A percentile compares a stretch with the other conserved stretches of the same genome.
Conservation (phyloP, 805 yeast species). For the Yarrowia yakushimensis region DNA sequence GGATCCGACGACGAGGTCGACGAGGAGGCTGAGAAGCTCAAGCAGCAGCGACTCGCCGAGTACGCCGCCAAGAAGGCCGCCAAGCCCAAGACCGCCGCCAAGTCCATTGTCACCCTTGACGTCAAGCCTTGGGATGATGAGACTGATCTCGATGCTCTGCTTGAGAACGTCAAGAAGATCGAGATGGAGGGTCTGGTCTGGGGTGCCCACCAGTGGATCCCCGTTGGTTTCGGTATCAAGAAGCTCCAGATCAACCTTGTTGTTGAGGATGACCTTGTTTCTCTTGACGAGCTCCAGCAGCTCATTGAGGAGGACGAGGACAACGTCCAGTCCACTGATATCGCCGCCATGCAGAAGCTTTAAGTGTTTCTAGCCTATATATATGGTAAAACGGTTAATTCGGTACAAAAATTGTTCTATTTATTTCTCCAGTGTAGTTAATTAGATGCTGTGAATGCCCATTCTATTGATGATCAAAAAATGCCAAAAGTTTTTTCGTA, state of each 20-base stretch:
- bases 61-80: conserved; percentile 96
- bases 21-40: conserved; percentile 94
- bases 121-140: conserved; percentile 99
- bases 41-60: conserved; percentile 96
- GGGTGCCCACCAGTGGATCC: conserved; percentile 97
- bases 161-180: conserved; percentile 80
- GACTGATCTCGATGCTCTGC: conserved; percentile 86
- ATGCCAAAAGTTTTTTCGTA: background rate
- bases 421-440: background rate
- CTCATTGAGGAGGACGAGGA: conserved; percentile 92
- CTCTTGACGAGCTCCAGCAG: conserved; percentile 74
- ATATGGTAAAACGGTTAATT: conserved; percentile 24
- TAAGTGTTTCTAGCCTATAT: conserved; percentile 44
- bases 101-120: conserved; percentile 93
- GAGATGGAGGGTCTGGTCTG: conserved; percentile 91
- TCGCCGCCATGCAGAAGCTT: conserved; percentile 98
- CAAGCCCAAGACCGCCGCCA: conserved; percentile 98
- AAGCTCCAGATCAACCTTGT: conserved; percentile 98
- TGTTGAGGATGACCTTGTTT: conserved; percentile 94
- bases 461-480: too few relatives aligned
- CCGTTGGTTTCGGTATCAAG: conserved; percentile 99
- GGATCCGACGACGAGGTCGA: conserved; percentile 93
- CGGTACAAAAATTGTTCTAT: conserved; percentile 10
- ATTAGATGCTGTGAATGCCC: too few relatives aligned
- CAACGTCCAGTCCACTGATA: conserved; percentile 97